Evolutionary conservation across 2,329 filamentous ascomycete genomes (phyloP).

Genomic region (Colletotrichum simmondsii): DNA sequence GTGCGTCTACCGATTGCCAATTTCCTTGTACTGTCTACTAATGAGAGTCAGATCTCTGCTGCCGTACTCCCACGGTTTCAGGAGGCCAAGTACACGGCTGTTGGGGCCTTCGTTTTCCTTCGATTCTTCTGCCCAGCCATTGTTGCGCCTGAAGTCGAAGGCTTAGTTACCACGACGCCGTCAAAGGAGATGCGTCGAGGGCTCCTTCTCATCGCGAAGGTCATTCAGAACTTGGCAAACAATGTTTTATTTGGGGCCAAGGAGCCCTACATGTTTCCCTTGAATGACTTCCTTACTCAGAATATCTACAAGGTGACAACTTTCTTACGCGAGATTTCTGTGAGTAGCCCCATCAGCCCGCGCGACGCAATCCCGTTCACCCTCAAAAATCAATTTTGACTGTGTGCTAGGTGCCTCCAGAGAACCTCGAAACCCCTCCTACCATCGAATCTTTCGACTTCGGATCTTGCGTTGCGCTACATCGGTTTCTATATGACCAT

Average conservation of each 20-base stretch:
- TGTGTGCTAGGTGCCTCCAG: conserved; percentile 55
- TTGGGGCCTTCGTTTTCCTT: conserved; percentile 77
- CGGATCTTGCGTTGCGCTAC: conserved; percentile 75
- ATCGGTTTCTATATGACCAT: conserved; percentile 77
- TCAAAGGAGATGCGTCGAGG: conserved; percentile 77
- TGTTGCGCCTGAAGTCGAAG: conserved; percentile 75
- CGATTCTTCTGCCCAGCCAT: conserved; percentile 80
- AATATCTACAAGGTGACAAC: conserved; percentile 76
- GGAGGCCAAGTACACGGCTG: conserved; percentile 77
- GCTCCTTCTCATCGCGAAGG: conserved; percentile 75
- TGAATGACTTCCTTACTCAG: conserved; percentile 75
- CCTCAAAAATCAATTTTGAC: background rate
- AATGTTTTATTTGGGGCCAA: conserved; percentile 79
- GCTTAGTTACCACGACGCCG: conserved; percentile 68
- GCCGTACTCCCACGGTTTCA: conserved; percentile 73
- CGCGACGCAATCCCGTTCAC: too few relatives aligned
- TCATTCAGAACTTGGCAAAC: conserved; percentile 78
- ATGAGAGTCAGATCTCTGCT: conserved; percentile 62
- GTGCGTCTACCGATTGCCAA: conserved; percentile 51
- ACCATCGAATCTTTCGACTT: conserved; percentile 71
- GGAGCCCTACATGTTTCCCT: conserved; percentile 77
- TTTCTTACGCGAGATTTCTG: conserved; percentile 75
- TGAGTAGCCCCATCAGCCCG: conserved; percentile 48
- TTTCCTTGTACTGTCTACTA: conserved; percentile 7
- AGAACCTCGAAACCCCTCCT: conserved; percentile 52